Percentiles rank a stretch among this genome's conserved stretches.
Evolutionary conservation across 495 filamentous ascomycete genomes (phyloP).

Genomic region (Penicillium canescens): DNA sequence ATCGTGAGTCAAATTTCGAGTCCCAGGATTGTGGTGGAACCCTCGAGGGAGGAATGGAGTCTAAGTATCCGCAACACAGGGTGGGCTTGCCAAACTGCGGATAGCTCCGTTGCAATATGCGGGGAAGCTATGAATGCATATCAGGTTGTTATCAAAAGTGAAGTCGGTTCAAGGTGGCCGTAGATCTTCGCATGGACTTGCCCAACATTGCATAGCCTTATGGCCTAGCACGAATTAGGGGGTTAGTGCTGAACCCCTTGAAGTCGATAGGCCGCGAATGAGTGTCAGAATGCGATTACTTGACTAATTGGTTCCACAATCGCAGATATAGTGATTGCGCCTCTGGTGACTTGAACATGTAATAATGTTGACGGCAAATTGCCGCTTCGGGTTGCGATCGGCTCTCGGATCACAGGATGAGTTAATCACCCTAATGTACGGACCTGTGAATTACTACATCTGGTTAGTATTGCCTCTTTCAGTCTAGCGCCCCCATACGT

Average conservation of each 20-base stretch:
- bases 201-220: constrained; percentile 7
- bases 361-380: no score
- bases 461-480: no score
- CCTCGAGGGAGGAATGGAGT: not conserved
- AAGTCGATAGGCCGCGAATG: no score
- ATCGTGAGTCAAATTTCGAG: constrained; percentile 7
- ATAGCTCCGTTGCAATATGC: constrained; percentile 1
- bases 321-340: no score
- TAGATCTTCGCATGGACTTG: constrained; percentile 24
- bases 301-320: no score
- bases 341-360: no score
- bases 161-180: not conserved
- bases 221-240: not conserved
- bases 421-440: no score
- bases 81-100: not conserved
- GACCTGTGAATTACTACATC: no score
- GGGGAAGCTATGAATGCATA: not conserved
- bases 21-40: not conserved
- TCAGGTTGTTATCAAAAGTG: not conserved
- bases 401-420: no score
- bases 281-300: no score
- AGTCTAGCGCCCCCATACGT: no score
- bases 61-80: constrained; percentile 1
- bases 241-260: not conserved
- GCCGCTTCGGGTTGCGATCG: no score